These are phyloP conservation scores for Boeremia exigua DNA, from an alignment of 2,329 filamentous ascomycete genomes.

Conservation along the genomic window DNA sequence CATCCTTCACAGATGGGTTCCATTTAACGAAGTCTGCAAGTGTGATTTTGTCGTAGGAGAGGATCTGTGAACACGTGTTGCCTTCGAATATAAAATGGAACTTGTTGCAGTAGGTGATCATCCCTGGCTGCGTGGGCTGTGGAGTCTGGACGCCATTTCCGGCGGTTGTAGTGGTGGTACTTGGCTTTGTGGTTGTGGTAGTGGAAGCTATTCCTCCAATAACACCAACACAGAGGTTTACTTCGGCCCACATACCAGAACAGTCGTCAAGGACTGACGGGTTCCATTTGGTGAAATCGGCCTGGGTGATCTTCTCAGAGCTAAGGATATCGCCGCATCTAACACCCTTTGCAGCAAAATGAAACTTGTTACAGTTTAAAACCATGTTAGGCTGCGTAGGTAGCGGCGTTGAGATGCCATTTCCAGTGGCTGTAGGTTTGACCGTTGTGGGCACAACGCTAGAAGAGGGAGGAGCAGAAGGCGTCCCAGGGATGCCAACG, in stretches of 20 bases:
- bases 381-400: no score
- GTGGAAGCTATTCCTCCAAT: not conserved
- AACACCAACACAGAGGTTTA: not conserved
- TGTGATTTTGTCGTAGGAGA: not conserved
- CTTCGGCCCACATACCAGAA: not conserved
- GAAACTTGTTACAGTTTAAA: no score
- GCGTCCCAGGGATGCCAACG: no score
- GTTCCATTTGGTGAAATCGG: no score
- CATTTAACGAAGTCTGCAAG: not conserved
- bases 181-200: not conserved
- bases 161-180: not conserved
- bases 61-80: not conserved
- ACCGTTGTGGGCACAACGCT: no score
- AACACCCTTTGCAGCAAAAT: no score
- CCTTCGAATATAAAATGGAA: not conserved
- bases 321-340: no score
- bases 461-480: no score
- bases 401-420: no score
- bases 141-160: not conserved
- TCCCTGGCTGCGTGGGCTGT: not conserved
- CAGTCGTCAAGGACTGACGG: no score
- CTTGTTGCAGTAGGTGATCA: not conserved
- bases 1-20: not conserved
- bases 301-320: no score
- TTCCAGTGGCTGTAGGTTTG: no score